Base-by-base conservation (phyloP, 108 stramenopile genomes). In the Seminavis robusta region DNA sequence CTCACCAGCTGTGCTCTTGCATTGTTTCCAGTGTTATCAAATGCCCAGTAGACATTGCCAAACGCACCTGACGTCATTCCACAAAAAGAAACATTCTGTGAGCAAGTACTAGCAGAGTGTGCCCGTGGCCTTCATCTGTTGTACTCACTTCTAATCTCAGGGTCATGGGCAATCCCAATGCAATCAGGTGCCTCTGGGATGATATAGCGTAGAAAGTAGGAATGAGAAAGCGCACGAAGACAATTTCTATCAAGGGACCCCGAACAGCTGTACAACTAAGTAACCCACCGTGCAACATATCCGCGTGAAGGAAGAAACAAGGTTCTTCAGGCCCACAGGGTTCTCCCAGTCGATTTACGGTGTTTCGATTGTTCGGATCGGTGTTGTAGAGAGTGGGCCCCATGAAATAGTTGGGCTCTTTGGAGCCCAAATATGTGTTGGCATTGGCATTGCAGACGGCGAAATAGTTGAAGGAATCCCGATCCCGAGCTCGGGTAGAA, bases 241-340 rank as follows among this genome's bases (percentile, higher is more conserved):
- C n/a, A n/a, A n/a, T n/a, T n/a, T n/a, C n/a, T n/a, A n/a, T n/a
- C n/a, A n/a, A n/a, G n/a, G n/a, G n/a, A n/a, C n/a, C n/a, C n/a
- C n/a, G n/a, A n/a, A n/a, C n/a, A n/a, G n/a, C n/a, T n/a, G n/a
- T n/a, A n/a, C n/a, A n/a, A n/a, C n/a, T n/a, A n/a, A n/a, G n/a
- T n/a, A n/a, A n/a, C n/a, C n/a, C n/a, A n/a, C n/a, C 77, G 39
- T 78, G 77, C 1, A 78, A 38, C 77, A 78, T 78, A 32, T 78
- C 77, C 0, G 68, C 56, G 61, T 78, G 77, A 26, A 74, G 56
- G 38, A 78, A 78, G 52, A 59, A 78, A 26, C 77, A 78, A 21
- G 56, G 68, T 30, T 78, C 77, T 17, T 63, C 69, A 23, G 61
- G 47, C 24, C 47, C 36, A 33, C 77, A 78, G 27, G 58, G 48